phyloP scores from a whole-genome alignment of 192 early-diverging fungal species.

The Gamsiella multidivaricata region DNA sequence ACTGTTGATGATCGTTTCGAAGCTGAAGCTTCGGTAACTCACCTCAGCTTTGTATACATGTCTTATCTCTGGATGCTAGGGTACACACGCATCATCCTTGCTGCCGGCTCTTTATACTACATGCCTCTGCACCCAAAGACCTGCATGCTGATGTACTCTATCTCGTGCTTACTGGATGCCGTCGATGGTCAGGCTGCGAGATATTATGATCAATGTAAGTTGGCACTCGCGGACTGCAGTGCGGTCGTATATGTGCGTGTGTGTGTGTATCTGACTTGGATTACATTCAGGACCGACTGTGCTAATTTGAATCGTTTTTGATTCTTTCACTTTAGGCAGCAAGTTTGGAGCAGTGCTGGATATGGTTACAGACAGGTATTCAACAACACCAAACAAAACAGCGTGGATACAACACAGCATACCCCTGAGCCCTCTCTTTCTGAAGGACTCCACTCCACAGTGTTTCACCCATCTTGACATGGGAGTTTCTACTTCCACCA shows the following conservation, averaged over 20 bases:
- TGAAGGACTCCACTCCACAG: not conserved
- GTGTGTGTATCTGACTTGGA: not conserved
- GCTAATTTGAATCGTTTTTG: not conserved
- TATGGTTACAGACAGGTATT: constrained; percentile 97
- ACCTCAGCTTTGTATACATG: not conserved
- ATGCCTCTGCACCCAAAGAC: constrained; percentile 79
- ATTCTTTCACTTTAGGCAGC: constrained; percentile 64
- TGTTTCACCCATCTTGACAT: not conserved
- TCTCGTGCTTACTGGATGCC: constrained; percentile 94
- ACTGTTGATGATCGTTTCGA: too few relatives aligned
- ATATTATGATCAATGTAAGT: constrained; percentile 90
- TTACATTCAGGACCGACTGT: too few relatives aligned
- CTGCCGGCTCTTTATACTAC: constrained; percentile 75
- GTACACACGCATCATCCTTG: constrained; percentile 87
- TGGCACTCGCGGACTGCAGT: not conserved
- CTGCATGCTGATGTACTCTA: constrained; percentile 82
- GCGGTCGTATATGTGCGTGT: not conserved
- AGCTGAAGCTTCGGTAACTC: too few relatives aligned
- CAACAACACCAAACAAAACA: not conserved
- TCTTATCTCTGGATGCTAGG: constrained; percentile 58
- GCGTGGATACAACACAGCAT: not conserved
- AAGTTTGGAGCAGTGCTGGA: constrained; percentile 97
- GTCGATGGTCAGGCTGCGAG: constrained; percentile 96
- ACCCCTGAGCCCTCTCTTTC: too few relatives aligned
- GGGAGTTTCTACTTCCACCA: not conserved